Evolutionary conservation across 2,329 filamentous ascomycete genomes (phyloP), one percentile per base, ranked within the genome.

Genomic region (Scopulariopsis brevicaulis): DNA sequence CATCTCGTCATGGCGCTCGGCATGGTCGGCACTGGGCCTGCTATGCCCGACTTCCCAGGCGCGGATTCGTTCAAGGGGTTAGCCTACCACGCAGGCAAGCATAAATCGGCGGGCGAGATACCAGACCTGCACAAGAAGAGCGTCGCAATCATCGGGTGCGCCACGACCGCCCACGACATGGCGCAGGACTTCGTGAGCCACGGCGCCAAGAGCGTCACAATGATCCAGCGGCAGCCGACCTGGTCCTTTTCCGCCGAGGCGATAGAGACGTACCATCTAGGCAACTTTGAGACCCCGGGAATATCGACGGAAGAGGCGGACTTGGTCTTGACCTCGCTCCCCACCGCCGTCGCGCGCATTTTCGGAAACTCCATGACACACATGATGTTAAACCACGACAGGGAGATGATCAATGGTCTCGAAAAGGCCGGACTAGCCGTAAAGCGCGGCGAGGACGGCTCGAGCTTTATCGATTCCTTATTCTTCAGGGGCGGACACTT

Each of bases 181-280:
- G 75, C 76, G 0, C 74, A 79, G 62, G 74, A 79, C 62, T 79
- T 72, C 60, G 71, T 72, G 54, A 71, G 78, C 55, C 72, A 74
- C 37, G 78, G 78, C 1, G 74, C 75, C 5, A 62, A 60, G 1
- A 65, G 73, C 22, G 77, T 81, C 2, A 78, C 77, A 3, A 77
- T 83, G 73, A 63, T 83, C 1, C 79, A 83, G 65, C 75, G 78
- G 10, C 69, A 70, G 10, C 73, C 72, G 2, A 81, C 77, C 2
- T 80, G 76, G 63, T 74, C 80, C 12, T 70, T 81, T 28, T 74
- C 73, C 0, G 70, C 69, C 15, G 70, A 74, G 54, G 58, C 46
- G 3, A 71, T 71, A 48, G 73, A 74, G 1, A 66, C 75, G 0
- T 70, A 75, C 43, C 74, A 79, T 65, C 65, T 73, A 56, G 68